Evolutionary conservation across 345 rosid genomes (phyloP).

Genomic region (Gossypium bickii): DNA sequence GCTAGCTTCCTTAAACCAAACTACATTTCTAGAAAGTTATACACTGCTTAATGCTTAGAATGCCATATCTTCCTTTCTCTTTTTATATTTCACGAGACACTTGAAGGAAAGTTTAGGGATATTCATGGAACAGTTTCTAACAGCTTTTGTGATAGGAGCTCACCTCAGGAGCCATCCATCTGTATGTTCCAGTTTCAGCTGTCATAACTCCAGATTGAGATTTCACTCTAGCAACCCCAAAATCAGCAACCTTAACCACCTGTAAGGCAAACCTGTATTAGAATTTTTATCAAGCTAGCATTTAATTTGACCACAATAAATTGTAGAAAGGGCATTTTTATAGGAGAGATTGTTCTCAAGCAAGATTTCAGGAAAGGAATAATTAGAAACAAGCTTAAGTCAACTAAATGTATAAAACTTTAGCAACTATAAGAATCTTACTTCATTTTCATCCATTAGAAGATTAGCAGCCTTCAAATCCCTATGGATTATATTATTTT

Average conservation of each 20-base stretch:
- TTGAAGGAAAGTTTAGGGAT: not conserved
- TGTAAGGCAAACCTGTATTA: conserved; percentile 24
- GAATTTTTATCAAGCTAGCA: not conserved
- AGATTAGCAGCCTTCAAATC: conserved; percentile 96
- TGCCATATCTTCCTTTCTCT: not conserved
- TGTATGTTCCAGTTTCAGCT: conserved; percentile 98
- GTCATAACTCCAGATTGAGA: conserved; percentile 97
- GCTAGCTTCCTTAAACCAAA: not conserved
- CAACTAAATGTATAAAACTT: not conserved
- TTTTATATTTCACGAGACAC: not conserved
- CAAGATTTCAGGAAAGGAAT: not conserved
- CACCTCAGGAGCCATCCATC: conserved; percentile 99
- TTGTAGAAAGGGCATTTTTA: not conserved
- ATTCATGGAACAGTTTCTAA: not conserved
- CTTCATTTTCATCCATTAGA: conserved; percentile 97
- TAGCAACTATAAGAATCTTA: conserved; percentile 28
- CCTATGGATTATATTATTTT: conserved; percentile 90
- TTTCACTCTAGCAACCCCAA: conserved; percentile 96
- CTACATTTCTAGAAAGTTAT: not conserved
- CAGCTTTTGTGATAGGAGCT: not conserved
- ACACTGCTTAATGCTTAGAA: not conserved
- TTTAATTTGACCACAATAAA: not conserved
- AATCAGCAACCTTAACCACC: conserved; percentile 98
- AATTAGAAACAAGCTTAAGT: not conserved
- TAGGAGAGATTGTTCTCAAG: not conserved